A percentile compares a stretch with the other conserved stretches of the same genome.
Evolutionary conservation across 257 asterid genomes (phyloP).

Genomic region (Nicotiana attenuata): DNA sequence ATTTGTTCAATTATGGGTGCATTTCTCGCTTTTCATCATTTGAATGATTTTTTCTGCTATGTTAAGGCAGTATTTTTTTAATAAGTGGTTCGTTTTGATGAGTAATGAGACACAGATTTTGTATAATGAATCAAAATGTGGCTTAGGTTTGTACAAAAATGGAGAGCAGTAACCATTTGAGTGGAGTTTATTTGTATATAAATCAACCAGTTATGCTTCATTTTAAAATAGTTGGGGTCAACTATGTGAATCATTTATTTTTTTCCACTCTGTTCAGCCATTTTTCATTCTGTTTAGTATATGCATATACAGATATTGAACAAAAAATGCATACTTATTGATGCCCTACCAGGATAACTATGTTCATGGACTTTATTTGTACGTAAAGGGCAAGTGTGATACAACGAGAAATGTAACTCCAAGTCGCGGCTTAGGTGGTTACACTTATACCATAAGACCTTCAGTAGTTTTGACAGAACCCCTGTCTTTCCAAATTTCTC

Average conservation of each 20-base stretch:
- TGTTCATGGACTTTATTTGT: background rate
- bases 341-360: background rate
- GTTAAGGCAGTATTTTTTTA: background rate
- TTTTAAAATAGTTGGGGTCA: background rate
- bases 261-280: background rate
- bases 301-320: background rate
- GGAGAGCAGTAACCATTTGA: background rate
- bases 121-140: background rate
- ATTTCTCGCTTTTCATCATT: background rate
- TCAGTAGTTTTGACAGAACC: background rate
- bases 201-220: background rate
- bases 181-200: background rate
- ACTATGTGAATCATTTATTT: background rate
- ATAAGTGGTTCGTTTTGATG: background rate
- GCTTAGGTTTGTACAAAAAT: background rate
- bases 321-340: background rate
- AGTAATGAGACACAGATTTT: background rate
- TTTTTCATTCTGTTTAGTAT: background rate
- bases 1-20: background rate
- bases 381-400: background rate
- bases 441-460: background rate
- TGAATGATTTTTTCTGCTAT: background rate
- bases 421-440: background rate
- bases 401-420: background rate
- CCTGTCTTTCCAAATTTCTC: background rate